Conservation (phyloP, 352 stramenopile species). For the Phytophthora cryptogea region DNA sequence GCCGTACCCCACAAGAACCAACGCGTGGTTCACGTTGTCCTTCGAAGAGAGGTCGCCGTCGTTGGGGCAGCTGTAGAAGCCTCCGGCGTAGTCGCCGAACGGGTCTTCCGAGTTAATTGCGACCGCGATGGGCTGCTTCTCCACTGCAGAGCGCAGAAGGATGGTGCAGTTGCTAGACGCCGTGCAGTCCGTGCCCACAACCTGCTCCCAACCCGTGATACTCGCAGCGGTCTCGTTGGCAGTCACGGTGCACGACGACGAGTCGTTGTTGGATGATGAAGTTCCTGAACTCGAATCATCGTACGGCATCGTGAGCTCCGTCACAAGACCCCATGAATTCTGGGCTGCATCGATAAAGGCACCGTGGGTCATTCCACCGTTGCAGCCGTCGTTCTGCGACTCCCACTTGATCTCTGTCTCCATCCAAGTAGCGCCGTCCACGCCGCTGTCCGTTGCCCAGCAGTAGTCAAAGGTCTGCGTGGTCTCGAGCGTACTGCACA, state of each 20-base stretch:
- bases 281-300: constrained; percentile 39
- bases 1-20: constrained; percentile 79
- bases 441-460: constrained; percentile 52
- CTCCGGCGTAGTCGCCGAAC: constrained; percentile 74
- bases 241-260: constrained; percentile 38
- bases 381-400: constrained; percentile 75
- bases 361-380: constrained; percentile 83
- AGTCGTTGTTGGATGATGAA: constrained; percentile 30
- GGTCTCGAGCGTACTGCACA: constrained; percentile 65
- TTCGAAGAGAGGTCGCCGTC: constrained; percentile 61
- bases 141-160: constrained; percentile 58
- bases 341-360: constrained; percentile 76
- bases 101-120: constrained; percentile 74
- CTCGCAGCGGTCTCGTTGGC: constrained; percentile 64
- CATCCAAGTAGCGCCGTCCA: constrained; percentile 59
- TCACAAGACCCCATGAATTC: constrained; percentile 63
- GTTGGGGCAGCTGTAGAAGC: constrained; percentile 77
- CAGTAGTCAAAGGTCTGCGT: constrained; percentile 81
- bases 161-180: constrained; percentile 50
- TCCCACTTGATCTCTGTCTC: constrained; percentile 72
- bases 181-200: constrained; percentile 64
- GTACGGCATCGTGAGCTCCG: constrained; percentile 78
- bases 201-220: constrained; percentile 72
- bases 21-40: constrained; percentile 74
- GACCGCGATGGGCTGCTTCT: constrained; percentile 72